Base-by-base conservation (phyloP, 1,284 basidiomycete genomes). In the Meripilus lineatus region DNA sequence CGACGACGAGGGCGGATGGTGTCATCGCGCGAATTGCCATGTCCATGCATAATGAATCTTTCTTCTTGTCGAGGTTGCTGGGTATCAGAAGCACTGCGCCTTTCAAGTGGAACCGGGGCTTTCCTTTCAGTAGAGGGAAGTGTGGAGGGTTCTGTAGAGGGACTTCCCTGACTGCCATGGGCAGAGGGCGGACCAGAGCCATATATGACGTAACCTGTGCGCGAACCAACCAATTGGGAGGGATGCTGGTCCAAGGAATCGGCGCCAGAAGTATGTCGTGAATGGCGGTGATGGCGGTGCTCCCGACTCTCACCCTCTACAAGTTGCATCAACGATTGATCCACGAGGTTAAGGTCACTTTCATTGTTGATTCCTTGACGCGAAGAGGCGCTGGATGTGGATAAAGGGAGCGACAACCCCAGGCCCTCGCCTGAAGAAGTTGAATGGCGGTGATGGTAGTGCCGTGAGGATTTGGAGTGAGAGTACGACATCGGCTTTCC, bases 271-370 rank as follows among this genome's bases (percentile, higher is more conserved):
- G 26, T 3, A 23, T 33, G 43, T 13, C 47, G 46, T 13, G 43
- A 45, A 24, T 40, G 46, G 22, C 35, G 43, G n/a, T 24, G 47
- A 11, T 33, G 26, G 26, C 39, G 42, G 28, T 15, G n/a, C 14
- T 30, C 40, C 13, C 40, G 47, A 10, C 35, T 25, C 22, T 48
- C 47, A 18, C 22, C 30, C 15, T 8, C 8, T 30, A 39, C 37
- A 10, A 40, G 35, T 32, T 44, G 37, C 46, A 36, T 37, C 22
- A 47, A 36, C 17, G 49, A 45, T 15, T 40, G 41, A 30, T 48
- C 34, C 28, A 47, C 42, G 3, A 41, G 33, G 15, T 48, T 33
- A 3, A 45, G 32, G 37, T 48, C 46, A 11, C 41, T 32, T 22
- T 45, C 34, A 20, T 33, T 43, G 14, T 21, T 11, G 22, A 45